Percentiles rank a stretch among this genome's conserved stretches.
phyloP scores from a whole-genome alignment of 2,329 filamentous ascomycete genomes.

The Aspergillus sp. region DNA sequence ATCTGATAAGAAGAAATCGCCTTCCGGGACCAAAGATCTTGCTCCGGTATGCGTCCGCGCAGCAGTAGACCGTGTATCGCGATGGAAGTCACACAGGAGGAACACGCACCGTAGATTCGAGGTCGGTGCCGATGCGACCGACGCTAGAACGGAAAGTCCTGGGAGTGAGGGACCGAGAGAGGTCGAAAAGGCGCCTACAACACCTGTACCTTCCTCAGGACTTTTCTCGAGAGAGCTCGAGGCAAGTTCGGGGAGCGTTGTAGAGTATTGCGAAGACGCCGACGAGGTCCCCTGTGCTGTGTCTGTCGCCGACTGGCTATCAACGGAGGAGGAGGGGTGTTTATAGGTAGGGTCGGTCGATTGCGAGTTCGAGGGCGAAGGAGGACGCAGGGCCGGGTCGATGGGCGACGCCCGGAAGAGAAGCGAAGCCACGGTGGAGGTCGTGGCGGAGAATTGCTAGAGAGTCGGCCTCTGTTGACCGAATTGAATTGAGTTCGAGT shows the following conservation, averaged over 20 bases:
- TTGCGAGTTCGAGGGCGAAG: slow-evolving; percentile 50
- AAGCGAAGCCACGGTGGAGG: slow-evolving; percentile 64
- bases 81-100: background rate
- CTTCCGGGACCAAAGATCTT: background rate
- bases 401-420: slow-evolving; percentile 64
- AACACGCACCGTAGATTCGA: slow-evolving; percentile 57
- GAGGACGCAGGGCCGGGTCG: slow-evolving; percentile 52
- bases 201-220: slow-evolving; percentile 30
- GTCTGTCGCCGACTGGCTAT: slow-evolving; percentile 49
- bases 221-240: slow-evolving; percentile 36
- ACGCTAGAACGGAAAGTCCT: slow-evolving; percentile 63
- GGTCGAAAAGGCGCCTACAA: slow-evolving; percentile 33
- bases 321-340: slow-evolving; percentile 50
- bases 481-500: slow-evolving; percentile 30
- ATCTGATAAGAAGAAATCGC: background rate
- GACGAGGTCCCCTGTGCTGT: slow-evolving; percentile 55
- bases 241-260: slow-evolving; percentile 36
- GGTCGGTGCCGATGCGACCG: slow-evolving; percentile 57
- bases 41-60: background rate
- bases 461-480: slow-evolving; percentile 40
- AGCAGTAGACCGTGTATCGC: slow-evolving; percentile 1
- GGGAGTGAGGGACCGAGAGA: slow-evolving; percentile 55
- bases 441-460: slow-evolving; percentile 49
- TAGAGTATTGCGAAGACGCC: slow-evolving; percentile 56
- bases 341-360: slow-evolving; percentile 43